Percentiles rank a stretch among this genome's conserved stretches.
These are phyloP conservation scores for Cucumis hystrix DNA, from an alignment of 306 rosid genomes.

Conservation along the genomic window DNA sequence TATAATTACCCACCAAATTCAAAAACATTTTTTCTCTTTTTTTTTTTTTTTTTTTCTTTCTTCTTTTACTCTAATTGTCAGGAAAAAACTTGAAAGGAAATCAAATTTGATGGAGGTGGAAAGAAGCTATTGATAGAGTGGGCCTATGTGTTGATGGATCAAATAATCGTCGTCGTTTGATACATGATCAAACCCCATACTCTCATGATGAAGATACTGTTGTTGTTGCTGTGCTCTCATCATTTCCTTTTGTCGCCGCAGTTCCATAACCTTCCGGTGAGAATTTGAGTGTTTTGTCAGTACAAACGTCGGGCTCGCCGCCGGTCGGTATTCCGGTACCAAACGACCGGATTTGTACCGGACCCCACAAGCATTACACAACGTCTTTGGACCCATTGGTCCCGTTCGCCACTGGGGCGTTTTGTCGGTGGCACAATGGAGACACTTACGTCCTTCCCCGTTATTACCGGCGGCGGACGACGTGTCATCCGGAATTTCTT, in stretches of 20 bases:
- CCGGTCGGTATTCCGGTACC: conserved; percentile 88
- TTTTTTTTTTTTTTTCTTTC: no score
- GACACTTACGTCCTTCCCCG: conserved; percentile 57
- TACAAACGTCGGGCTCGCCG: conserved; percentile 83
- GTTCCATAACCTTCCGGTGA: conserved; percentile 84
- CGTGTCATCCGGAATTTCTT: conserved; percentile 25
- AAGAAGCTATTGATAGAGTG: conserved; percentile 41
- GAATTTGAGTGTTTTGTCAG: conserved; percentile 92
- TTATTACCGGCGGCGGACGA: neutral
- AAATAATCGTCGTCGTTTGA: conserved; percentile 66
- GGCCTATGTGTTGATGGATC: conserved; percentile 62
- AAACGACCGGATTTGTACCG: conserved; percentile 74
- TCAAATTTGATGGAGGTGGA: conserved; percentile 10
- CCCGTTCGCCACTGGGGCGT: conserved; percentile 96
- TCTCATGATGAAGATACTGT: conserved; percentile 23
- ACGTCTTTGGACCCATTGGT: conserved; percentile 74
- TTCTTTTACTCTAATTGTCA: neutral
- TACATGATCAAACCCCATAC: conserved; percentile 32
- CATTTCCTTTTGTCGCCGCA: conserved; percentile 80
- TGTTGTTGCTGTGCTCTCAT: conserved; percentile 14
- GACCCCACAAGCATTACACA: conserved; percentile 82
- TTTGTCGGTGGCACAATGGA: conserved; percentile 84
- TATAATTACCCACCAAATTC: neutral
- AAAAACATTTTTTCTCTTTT: neutral
- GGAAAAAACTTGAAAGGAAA: neutral